A percentile compares a stretch with the other conserved stretches of the same genome.
These are phyloP conservation scores for Spongispora temasekensis DNA, from an alignment of 1,284 basidiomycete genomes.

Conservation along the genomic window DNA sequence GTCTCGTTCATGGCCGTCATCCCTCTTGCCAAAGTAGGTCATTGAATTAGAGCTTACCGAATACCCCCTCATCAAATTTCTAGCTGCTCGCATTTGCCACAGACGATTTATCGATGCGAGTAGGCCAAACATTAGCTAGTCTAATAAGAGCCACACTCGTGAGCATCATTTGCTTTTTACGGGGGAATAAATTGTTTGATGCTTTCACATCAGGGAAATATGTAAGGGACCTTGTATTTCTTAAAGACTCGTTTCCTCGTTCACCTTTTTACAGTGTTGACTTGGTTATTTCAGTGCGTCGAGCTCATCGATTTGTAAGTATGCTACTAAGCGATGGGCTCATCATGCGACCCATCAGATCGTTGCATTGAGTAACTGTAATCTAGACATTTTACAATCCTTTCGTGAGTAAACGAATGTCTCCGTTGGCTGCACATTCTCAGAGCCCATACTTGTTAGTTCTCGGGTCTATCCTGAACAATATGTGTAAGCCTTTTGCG, in stretches of 20 bases:
- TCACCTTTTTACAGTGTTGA: too few relatives aligned
- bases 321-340: constrained; percentile 5
- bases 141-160: constrained; percentile 86
- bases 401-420: constrained; percentile 55
- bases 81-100: constrained; percentile 86
- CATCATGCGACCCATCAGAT: constrained; percentile 55
- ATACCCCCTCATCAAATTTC: constrained; percentile 1
- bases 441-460: constrained; percentile 47
- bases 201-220: constrained; percentile 66
- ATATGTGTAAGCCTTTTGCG: constrained; percentile 54
- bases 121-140: constrained; percentile 85
- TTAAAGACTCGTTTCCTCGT: constrained; percentile 3
- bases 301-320: constrained; percentile 69
- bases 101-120: constrained; percentile 80
- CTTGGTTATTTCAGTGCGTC: too few relatives aligned
- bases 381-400: constrained; percentile 81
- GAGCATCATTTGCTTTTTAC: constrained; percentile 24
- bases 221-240: constrained; percentile 49
- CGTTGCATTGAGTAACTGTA: constrained; percentile 78
- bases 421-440: constrained; percentile 18
- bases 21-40: constrained; percentile 68
- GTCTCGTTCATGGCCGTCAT: constrained; percentile 75
- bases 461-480: constrained; percentile 79
- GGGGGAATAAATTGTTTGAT: too few relatives aligned
- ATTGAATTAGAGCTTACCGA: neutral